A percentile compares a stretch with the other conserved stretches of the same genome.
phyloP scores from a whole-genome alignment of 2,329 filamentous ascomycete genomes.

The Colletotrichum sp. region DNA sequence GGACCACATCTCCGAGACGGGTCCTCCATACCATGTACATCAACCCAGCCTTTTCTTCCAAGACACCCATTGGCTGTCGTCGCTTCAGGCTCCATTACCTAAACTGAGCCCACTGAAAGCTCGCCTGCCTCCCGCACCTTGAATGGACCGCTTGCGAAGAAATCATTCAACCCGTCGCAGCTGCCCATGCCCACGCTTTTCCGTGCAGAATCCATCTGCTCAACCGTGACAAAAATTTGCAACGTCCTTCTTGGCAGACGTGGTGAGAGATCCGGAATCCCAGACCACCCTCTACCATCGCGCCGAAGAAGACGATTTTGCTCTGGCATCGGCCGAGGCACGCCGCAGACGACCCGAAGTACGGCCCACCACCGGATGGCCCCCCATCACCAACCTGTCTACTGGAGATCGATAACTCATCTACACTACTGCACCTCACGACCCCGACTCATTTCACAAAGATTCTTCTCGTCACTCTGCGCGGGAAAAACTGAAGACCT shows the following conservation, averaged over 20 bases:
- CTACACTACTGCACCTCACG: neutral
- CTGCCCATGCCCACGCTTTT: neutral
- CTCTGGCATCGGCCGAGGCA: neutral
- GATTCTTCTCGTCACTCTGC: neutral
- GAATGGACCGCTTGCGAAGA: conserved; percentile 6
- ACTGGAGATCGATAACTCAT: neutral
- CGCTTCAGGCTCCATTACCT: neutral
- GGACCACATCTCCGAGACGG: conserved; percentile 11
- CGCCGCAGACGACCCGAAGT: conserved; percentile 5
- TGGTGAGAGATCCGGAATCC: neutral
- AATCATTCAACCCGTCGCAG: neutral
- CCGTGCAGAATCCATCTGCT: neutral
- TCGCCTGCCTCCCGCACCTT: neutral
- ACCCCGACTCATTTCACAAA: neutral
- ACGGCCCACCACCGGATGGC: neutral
- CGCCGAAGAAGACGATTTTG: neutral
- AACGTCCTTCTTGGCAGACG: neutral
- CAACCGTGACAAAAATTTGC: neutral
- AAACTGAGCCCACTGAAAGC: neutral
- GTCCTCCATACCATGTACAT: neutral
- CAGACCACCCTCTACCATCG: neutral
- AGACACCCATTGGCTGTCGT: neutral
- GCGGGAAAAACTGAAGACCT: neutral
- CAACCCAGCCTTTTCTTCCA: neutral
- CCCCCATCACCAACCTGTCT: neutral